Evolutionary conservation across 805 yeast genomes (phyloP).

Genomic region (Wilhelminamyces savonicus): DNA sequence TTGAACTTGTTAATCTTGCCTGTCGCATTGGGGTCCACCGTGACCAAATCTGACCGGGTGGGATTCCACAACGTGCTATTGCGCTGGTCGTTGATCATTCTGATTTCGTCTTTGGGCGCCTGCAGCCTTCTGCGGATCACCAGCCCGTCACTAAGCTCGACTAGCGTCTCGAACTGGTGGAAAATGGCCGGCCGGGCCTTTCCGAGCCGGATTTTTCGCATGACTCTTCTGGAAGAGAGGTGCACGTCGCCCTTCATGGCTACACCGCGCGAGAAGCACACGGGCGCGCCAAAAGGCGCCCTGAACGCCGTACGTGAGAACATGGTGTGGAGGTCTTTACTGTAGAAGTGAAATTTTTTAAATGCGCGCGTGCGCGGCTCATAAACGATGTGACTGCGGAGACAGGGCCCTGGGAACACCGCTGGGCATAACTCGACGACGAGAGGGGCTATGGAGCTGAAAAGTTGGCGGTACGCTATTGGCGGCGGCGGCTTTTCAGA

Average conservation of each 20-base stretch:
- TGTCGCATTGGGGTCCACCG: conserved; percentile 74
- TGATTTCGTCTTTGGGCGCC: conserved; percentile 79
- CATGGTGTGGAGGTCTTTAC: no score
- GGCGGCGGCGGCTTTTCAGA: no score
- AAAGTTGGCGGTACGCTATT: no score
- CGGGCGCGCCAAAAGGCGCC: no score
- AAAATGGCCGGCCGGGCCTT: conserved; percentile 92
- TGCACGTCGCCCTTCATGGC: conserved; percentile 33
- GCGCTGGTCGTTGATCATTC: conserved; percentile 85
- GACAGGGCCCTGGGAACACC: no score
- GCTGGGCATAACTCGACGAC: no score
- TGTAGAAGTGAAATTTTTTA: no score
- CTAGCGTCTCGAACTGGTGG: conserved; percentile 79
- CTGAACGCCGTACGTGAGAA: no score
- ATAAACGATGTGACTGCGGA: no score
- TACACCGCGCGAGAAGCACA: conserved; percentile 3
- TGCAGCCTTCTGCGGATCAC: conserved; percentile 79
- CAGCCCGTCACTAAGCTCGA: conserved; percentile 94
- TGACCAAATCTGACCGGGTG: conserved; percentile 66
- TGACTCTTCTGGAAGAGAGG: conserved; percentile 49
- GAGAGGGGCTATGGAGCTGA: no score
- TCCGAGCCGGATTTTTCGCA: conserved; percentile 66
- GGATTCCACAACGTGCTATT: conserved; percentile 87
- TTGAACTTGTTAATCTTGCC: conserved; percentile 76
- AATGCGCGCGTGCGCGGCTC: no score